Evolutionary conservation across 805 yeast genomes (phyloP).

Genomic region (Metschnikowia colocasiae): DNA sequence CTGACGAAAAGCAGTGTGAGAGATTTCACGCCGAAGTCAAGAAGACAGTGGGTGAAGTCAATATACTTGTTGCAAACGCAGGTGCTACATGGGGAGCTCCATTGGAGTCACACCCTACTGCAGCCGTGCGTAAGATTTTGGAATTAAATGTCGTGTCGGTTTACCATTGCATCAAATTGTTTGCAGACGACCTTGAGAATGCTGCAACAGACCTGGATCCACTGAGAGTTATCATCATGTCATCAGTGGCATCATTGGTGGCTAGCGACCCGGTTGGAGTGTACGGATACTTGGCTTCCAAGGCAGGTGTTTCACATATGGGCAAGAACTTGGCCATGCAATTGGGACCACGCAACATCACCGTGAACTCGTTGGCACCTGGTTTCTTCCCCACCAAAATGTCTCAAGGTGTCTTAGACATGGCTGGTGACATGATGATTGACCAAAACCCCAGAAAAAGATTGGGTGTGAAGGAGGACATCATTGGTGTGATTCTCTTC

Average conservation of each 20-base stretch:
- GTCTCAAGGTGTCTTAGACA: conserved; percentile 60
- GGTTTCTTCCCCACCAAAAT: conserved; percentile 76
- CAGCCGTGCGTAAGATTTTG: conserved; percentile 60
- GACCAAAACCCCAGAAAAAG: conserved; percentile 58
- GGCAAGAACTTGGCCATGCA: conserved; percentile 61
- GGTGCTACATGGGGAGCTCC: conserved; percentile 79
- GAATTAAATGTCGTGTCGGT: conserved; percentile 65
- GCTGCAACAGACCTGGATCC: conserved; percentile 57
- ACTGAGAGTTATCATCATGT: conserved; percentile 59
- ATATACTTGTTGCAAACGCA: conserved; percentile 71
- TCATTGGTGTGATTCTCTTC: conserved; percentile 53
- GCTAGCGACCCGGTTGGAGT: conserved; percentile 50
- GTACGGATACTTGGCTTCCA: conserved; percentile 70
- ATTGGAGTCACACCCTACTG: conserved; percentile 55
- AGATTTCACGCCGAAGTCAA: conserved; percentile 41
- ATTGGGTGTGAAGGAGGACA: conserved; percentile 59
- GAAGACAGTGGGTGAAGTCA: conserved; percentile 42
- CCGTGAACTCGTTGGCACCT: conserved; percentile 69
- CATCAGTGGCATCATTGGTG: conserved; percentile 58
- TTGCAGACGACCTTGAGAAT: conserved; percentile 52
- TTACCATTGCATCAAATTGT: conserved; percentile 60
- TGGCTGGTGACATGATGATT: conserved; percentile 45
- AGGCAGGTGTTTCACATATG: conserved; percentile 70
- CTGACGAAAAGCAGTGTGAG: conserved; percentile 46
- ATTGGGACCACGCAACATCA: conserved; percentile 63